Conservation (phyloP, 192 early-diverging fungal species). For the Umbelopsis sp. region DNA sequence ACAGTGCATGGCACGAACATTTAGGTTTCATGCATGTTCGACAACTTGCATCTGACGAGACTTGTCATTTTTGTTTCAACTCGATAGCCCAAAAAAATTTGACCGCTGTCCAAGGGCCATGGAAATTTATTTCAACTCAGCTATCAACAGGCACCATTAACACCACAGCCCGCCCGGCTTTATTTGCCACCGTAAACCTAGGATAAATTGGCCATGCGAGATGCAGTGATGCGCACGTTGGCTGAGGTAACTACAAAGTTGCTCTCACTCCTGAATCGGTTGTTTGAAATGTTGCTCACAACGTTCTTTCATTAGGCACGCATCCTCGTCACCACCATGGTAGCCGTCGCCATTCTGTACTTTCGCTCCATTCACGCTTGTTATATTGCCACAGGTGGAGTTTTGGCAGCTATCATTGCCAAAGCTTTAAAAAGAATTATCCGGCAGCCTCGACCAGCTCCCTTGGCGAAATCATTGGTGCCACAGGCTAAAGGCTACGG, state of each 20-base stretch:
- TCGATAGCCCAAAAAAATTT: too few relatives aligned
- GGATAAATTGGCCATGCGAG: background rate
- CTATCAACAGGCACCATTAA: background rate
- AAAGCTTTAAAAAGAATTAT: conserved; percentile 13
- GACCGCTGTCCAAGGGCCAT: too few relatives aligned
- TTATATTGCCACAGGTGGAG: background rate
- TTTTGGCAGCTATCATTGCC: background rate
- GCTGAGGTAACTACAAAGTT: background rate
- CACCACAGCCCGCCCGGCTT: background rate
- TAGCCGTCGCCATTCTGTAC: background rate
- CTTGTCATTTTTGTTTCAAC: background rate
- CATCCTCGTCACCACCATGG: background rate
- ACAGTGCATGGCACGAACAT: too few relatives aligned
- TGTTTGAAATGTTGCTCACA: too few relatives aligned
- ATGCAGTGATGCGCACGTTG: background rate
- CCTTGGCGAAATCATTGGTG: background rate
- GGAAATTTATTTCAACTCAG: too few relatives aligned
- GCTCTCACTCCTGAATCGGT: background rate
- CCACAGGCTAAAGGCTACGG: conserved; percentile 6
- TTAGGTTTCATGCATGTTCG: too few relatives aligned
- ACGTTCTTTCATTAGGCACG: background rate
- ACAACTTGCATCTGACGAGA: background rate
- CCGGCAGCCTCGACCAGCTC: conserved; percentile 18
- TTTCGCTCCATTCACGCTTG: conserved; percentile 13
- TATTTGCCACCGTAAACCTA: background rate